These are phyloP conservation scores for Debaryomyces fabryi DNA, from an alignment of 1,139 yeast genomes.

Conservation along the genomic window DNA sequence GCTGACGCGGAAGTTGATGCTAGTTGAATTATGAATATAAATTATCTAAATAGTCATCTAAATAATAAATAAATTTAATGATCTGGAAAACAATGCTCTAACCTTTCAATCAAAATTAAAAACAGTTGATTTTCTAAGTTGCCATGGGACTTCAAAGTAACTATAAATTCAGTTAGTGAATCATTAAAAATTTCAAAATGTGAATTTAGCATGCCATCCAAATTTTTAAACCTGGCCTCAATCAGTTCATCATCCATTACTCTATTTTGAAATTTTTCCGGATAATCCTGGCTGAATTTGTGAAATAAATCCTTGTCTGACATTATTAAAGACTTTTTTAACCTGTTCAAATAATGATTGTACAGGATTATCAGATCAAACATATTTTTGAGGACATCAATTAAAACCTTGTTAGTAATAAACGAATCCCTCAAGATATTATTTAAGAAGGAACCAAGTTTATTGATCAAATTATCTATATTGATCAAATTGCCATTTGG, in stretches of 20 bases:
- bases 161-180: slow-evolving; percentile 55
- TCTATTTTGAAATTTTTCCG: slow-evolving; percentile 41
- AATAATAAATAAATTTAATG: slow-evolving; percentile 13
- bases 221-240: slow-evolving; percentile 42
- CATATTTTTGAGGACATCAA: slow-evolving; percentile 49
- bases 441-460: slow-evolving; percentile 62
- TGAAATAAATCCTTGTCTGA: slow-evolving; percentile 51
- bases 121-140: slow-evolving; percentile 65
- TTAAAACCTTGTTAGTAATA: slow-evolving; percentile 60
- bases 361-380: slow-evolving; percentile 54
- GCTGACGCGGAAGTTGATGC: slow-evolving; percentile 19
- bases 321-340: slow-evolving; percentile 58
- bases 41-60: slow-evolving; percentile 9
- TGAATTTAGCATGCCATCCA: slow-evolving; percentile 52
- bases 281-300: slow-evolving; percentile 40
- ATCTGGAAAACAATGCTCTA: slow-evolving; percentile 48
- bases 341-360: slow-evolving; percentile 55
- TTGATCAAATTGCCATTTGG: slow-evolving; percentile 28
- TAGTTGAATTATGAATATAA: slow-evolving; percentile 8
- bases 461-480: slow-evolving; percentile 52
- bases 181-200: slow-evolving; percentile 59
- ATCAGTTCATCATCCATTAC: slow-evolving; percentile 43
- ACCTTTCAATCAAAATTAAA: slow-evolving; percentile 52
- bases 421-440: slow-evolving; percentile 69
- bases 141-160: slow-evolving; percentile 58